These are phyloP conservation scores for Blastobotrys capitulatus DNA, from an alignment of 1,139 yeast genomes.

Conservation along the genomic window DNA sequence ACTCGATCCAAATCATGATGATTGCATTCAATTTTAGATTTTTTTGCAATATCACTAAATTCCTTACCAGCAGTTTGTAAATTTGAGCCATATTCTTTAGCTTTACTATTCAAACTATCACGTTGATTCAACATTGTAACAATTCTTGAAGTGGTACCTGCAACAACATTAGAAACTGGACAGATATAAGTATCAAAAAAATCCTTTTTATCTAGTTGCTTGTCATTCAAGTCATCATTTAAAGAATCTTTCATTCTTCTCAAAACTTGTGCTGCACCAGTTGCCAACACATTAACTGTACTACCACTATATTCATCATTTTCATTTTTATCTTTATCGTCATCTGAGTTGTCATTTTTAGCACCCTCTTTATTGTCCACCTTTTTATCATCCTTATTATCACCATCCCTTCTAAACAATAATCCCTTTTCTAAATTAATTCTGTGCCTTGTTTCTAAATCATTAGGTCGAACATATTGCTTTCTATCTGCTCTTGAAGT, in stretches of 20 bases:
- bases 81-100: not conserved
- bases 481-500: not conserved
- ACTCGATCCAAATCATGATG: not conserved
- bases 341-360: not conserved
- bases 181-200: slow-evolving; percentile 1
- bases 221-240: not conserved
- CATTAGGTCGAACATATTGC: not conserved
- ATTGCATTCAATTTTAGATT: not conserved
- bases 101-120: not conserved
- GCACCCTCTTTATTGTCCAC: not conserved
- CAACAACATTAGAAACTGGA: slow-evolving; percentile 3
- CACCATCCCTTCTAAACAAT: too few species aligned
- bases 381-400: not conserved
- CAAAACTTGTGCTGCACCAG: not conserved
- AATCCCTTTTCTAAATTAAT: not conserved
- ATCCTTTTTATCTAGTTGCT: not conserved
- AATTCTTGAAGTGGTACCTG: not conserved
- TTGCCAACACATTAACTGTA: not conserved
- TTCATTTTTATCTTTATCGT: not conserved
- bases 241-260: not conserved
- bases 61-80: not conserved
- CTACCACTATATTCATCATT: not conserved
- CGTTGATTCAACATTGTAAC: not conserved
- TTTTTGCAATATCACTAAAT: not conserved
- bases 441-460: not conserved